Base-by-base conservation (phyloP, 2,329 filamentous ascomycete genomes). In the Diaporthe australafricana region DNA sequence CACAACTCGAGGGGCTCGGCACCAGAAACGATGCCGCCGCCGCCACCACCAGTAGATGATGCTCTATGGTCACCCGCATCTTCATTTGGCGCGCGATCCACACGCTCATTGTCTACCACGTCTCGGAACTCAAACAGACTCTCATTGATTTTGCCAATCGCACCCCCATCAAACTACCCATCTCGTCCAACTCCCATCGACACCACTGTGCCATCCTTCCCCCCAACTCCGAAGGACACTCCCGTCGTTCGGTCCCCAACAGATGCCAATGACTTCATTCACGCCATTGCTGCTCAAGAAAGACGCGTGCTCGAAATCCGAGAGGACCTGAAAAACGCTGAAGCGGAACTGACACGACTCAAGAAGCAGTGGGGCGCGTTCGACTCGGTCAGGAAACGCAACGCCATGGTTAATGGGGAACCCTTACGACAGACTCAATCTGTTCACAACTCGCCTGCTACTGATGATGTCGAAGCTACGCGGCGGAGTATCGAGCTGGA, bases 221-320 rank as follows among this genome's bases (percentile, higher is more conserved):
- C 88, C 3, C 83, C 85, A 14, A 89, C 89, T 1, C 87, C 89
- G 2, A 77, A 82, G 52, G 85, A 89, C 57, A 82, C 82, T 2
- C 82, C 85, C 0, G 79, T 77, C 9, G 70, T 84, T 35, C 77
- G 81, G 50, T 85, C 85, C 1, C 87, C 87, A 1, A 82, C 84
- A 47, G 90, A 92, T 73, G 85, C 89, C 66, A 88, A 87, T 77
- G 87, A 91, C 65, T 93, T 98, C 77, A 91, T 99, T 75, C 95
- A 94, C 73, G 93, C 95, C 71, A 93, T 99, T 77, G 96, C 96
- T 55, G 92, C 94, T 17, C 95, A 98, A 83, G 96, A 99, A 84
- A 89, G 96, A 71, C 91, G 91, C 75, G 96, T 99, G 1, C 84
- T 99, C 71, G 96, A 98, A 82, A 85, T 99, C 67, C 93, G 92